Evolutionary conservation across 805 yeast species (phyloP).

Genomic region (Zygosaccharomyces lentus): DNA sequence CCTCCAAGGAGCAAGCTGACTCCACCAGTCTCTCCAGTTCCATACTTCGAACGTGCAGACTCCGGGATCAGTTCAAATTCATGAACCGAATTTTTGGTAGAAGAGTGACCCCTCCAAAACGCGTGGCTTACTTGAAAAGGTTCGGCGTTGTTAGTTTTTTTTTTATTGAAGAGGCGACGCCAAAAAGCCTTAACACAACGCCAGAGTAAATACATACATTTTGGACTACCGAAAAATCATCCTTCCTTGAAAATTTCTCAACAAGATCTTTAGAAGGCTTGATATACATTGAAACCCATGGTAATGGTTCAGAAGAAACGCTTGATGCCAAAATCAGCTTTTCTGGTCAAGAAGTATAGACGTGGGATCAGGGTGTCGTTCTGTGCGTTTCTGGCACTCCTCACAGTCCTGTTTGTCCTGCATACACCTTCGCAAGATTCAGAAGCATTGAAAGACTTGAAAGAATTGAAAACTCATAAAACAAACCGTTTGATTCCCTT

Average conservation of each 20-base stretch:
- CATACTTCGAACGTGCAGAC: not conserved
- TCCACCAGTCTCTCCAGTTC: not conserved
- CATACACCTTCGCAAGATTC: conserved; percentile 7
- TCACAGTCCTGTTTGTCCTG: conserved; percentile 18
- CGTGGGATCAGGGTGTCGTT: conserved; percentile 27
- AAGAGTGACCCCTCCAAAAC: not conserved
- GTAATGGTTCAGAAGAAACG: conserved; percentile 25
- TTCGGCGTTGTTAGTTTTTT: too few relatives aligned
- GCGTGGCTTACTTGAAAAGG: not conserved
- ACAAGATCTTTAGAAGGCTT: not conserved
- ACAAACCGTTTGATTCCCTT: conserved; percentile 25
- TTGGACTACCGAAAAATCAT: too few relatives aligned
- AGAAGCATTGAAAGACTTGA: not conserved
- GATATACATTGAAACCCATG: conserved; percentile 3
- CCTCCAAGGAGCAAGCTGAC: conserved; percentile 15
- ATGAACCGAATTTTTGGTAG: not conserved
- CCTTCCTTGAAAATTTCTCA: not conserved
- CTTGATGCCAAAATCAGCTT: conserved; percentile 32
- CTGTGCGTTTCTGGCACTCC: conserved; percentile 20
- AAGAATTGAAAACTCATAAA: not conserved
- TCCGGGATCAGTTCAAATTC: not conserved
- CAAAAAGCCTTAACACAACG: not conserved
- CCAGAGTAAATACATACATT: not conserved
- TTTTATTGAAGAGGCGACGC: not conserved
- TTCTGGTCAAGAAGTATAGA: conserved; percentile 29